Evolutionary conservation across 2,329 filamentous ascomycete genomes (phyloP), one percentile per base, ranked within the genome.

Genomic region (Fusarium sp.): DNA sequence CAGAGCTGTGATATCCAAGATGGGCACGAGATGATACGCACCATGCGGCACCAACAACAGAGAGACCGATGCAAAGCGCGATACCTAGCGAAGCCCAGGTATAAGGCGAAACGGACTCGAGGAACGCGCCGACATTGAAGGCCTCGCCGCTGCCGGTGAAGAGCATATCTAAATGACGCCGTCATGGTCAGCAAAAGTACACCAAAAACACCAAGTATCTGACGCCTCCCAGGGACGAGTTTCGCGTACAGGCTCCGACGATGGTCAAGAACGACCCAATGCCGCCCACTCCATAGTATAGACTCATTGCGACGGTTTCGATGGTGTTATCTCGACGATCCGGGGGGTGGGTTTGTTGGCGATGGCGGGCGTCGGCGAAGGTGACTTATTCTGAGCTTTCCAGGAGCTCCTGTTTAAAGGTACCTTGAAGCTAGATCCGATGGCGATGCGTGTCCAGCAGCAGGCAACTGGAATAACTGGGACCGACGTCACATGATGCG

Each of bases 21-120:
- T 57, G 20, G 18, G 39, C 55, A 46, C 53, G 59, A 58, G 59
- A 75, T 31, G 48, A 52, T 50, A 75, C 84, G 72, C 89, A 98
- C 96, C 96, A 99, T 87, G 95, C 95, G 78, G 96, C 97, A 79
- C 96, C 96, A 36, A 98, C 94, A 44, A 98, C 95, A 58, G 96
- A 99, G 61, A 98, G 86, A 65, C 95, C 95, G 78, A 99, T 98
- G 83, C 96, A 99, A 66, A 98, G 88, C 51, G 89, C 92, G 77
- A 99, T 97, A 72, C 96, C 97, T 58, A 96, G 81, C 79, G 90
- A 91, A 66, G 95, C 96, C 94, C 95, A 99, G 48, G 92, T 93
- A 79, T 95, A 97, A 22, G 96, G 97, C 59, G 96, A 98, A 75
- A 98, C 89, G 68, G 92, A 91, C 83, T 97, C 94, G 81, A 99